Base-by-base conservation (phyloP, 2,329 filamentous ascomycete species). In the Pseudopithomyces chartarum region DNA sequence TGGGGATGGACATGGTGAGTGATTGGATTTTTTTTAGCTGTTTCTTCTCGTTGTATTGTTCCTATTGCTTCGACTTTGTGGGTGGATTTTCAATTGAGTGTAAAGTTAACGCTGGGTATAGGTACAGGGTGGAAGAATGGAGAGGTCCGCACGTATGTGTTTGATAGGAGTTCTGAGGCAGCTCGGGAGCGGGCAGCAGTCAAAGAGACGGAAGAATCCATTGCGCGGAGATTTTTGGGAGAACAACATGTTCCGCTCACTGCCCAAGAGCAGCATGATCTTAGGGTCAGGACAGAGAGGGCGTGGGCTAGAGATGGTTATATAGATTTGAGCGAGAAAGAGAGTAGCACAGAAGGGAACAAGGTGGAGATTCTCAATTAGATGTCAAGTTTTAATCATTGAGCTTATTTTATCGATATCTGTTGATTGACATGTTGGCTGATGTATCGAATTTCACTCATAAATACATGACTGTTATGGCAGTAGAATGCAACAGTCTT, bases 41-140 rank as follows among this genome's bases (percentile, higher is more conserved):
- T 44, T 13, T 44, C 26, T 29, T 29, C 8, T 29, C 8, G 5
- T 29, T 8, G 4, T 5, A 29, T 29, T 29, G 5, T 29, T 8
- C 26, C 8, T 8, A 5, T 29, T 29, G 26, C 26, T 29, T 29
- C 26, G 5, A 29, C 4, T 29, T 29, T 8, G 4, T 29, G 26
- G 26, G 8, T 29, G 26, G 26, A 5, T 5, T 29, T 29, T 29
- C 8, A 29, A 8, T 29, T 29, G 26, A 29, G 4, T 8, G 8
- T 29, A 8, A 5, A 8, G 20, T 12, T 44, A 17, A 44, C 26
- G 8, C 26, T 29, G 26, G n/a, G n/a, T n/a, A 7, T 22, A 67
- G 64, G 64, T 1, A 66, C 63, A 5, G 63, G 63, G 10, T 67
- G 63, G 65, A 42, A 55, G 20, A 67, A 65, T 23, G 59, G 55